These are phyloP conservation scores for Volvariella surrecta DNA, from an alignment of 1,284 basidiomycete species.

Conservation along the genomic window DNA sequence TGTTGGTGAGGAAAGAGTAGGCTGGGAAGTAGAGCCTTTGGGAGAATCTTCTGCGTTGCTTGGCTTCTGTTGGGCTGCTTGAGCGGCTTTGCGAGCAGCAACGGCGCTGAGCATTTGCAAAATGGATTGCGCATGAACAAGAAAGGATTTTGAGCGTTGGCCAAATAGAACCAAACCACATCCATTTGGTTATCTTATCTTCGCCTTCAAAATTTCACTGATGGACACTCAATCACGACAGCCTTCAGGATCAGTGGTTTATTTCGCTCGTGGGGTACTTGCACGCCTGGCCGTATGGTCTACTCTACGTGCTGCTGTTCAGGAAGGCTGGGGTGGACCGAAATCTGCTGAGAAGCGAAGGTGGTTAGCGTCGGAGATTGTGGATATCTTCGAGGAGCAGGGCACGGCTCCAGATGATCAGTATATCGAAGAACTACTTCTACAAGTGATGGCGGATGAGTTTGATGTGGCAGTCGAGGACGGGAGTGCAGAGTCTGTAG, in stretches of 20 bases:
- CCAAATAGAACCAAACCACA: too few relatives aligned
- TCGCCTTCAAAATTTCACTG: neutral
- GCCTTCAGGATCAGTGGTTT: constrained; percentile 38
- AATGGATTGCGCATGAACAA: too few relatives aligned
- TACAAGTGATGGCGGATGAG: constrained; percentile 79
- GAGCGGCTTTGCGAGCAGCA: constrained; percentile 50
- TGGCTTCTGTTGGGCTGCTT: constrained; percentile 14
- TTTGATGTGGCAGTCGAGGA: constrained; percentile 81
- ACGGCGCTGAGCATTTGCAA: constrained; percentile 48
- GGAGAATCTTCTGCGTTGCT: constrained; percentile 1
- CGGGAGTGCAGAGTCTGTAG: constrained; percentile 64
- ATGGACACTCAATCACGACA: neutral
- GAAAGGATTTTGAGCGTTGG: too few relatives aligned
- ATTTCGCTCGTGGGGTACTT: constrained; percentile 79
- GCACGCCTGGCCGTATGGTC: constrained; percentile 78
- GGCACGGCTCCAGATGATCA: constrained; percentile 53
- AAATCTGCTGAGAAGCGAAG: constrained; percentile 59
- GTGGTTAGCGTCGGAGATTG: constrained; percentile 75
- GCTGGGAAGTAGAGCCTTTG: neutral
- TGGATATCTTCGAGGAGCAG: constrained; percentile 75
- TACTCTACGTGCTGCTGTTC: constrained; percentile 75
- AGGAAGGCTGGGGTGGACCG: constrained; percentile 77
- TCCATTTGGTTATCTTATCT: too few relatives aligned
- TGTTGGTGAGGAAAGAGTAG: too few relatives aligned
- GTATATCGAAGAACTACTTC: constrained; percentile 71